Conservation (phyloP, 2,329 filamentous ascomycete genomes). For the Scedosporium minutisporum region DNA sequence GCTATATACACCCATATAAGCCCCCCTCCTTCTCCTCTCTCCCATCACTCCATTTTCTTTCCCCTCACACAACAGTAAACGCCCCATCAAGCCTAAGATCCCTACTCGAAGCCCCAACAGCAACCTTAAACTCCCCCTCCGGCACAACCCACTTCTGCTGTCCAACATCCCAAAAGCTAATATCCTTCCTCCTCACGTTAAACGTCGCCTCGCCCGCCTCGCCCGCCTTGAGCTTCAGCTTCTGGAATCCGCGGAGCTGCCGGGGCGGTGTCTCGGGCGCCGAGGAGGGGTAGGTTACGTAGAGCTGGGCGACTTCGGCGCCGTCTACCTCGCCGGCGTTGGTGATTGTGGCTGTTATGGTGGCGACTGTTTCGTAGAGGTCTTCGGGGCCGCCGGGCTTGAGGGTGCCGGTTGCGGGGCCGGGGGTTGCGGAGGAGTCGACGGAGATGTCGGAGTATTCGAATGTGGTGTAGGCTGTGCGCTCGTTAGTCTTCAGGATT, state of each 20-base stretch:
- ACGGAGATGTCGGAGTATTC: constrained; percentile 40
- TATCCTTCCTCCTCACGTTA: constrained; percentile 48
- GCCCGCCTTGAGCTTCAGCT: constrained; percentile 52
- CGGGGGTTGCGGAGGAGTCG: constrained; percentile 26
- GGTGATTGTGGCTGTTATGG: constrained; percentile 32
- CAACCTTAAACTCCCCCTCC: constrained; percentile 29
- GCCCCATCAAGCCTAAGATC: constrained; percentile 30
- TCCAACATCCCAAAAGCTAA: constrained; percentile 63
- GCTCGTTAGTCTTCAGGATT: not conserved
- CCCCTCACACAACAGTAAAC: constrained; percentile 16
- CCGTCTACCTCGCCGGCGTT: constrained; percentile 42
- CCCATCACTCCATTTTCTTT: not conserved
- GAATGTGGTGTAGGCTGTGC: constrained; percentile 57
- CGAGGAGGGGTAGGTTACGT: constrained; percentile 38
- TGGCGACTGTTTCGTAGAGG: constrained; percentile 41
- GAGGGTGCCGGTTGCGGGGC: constrained; percentile 54
- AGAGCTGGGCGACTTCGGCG: constrained; percentile 42
- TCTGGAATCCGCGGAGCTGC: constrained; percentile 57
- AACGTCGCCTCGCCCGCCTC: constrained; percentile 49
- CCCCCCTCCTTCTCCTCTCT: not conserved
- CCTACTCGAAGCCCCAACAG: constrained; percentile 35
- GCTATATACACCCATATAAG: not conserved
- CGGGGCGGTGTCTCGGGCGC: constrained; percentile 51
- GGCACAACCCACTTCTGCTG: constrained; percentile 51
- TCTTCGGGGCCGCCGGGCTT: constrained; percentile 43